These are phyloP conservation scores for Senna siamea DNA, from an alignment of 306 rosid genomes.

Conservation along the genomic window DNA sequence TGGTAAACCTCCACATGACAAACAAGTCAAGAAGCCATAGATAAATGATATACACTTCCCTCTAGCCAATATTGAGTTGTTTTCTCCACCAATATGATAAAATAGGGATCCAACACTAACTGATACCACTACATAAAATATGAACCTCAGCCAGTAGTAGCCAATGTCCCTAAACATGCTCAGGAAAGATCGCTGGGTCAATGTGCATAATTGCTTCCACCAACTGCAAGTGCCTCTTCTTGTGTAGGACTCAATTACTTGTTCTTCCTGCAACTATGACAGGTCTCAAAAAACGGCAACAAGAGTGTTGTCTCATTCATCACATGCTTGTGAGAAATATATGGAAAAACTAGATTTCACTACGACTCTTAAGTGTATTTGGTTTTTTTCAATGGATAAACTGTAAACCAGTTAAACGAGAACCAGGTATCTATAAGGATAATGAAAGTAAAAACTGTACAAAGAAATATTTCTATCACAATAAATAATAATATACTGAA, in stretches of 20 bases:
- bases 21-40: slow-evolving; percentile 74
- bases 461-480: neutral
- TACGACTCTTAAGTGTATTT: neutral
- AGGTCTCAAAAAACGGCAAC: neutral
- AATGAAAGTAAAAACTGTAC: neutral
- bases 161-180: slow-evolving; percentile 78
- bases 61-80: slow-evolving; percentile 64
- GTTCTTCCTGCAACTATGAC: slow-evolving; percentile 49
- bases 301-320: no score
- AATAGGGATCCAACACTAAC: slow-evolving; percentile 64
- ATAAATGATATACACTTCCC: slow-evolving; percentile 66
- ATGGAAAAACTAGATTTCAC: neutral
- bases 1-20: slow-evolving; percentile 77
- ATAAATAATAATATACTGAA: neutral
- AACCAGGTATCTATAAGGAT: neutral
- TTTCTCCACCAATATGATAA: slow-evolving; percentile 54
- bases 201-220: slow-evolving; percentile 64
- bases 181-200: slow-evolving; percentile 59
- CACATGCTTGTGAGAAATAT: no score
- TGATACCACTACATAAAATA: slow-evolving; percentile 60
- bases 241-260: slow-evolving; percentile 34
- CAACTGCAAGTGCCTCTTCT: slow-evolving; percentile 52
- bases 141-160: slow-evolving; percentile 72
- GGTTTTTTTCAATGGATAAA: neutral
- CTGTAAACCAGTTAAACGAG: neutral